Conservation (phyloP, 305 asterid species). For the Petunia hybrid region DNA sequence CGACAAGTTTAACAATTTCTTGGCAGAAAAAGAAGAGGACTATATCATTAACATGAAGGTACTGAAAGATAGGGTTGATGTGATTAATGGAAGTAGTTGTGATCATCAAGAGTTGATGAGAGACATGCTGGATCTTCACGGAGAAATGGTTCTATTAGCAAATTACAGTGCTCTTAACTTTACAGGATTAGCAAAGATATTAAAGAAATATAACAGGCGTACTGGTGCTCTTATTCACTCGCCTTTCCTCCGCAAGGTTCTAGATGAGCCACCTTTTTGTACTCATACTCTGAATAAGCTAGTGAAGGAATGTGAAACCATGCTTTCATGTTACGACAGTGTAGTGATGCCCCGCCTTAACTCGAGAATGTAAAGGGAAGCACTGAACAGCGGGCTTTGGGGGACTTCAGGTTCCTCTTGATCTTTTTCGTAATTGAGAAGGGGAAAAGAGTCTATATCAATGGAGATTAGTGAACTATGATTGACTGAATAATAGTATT, state of each 20-base stretch:
- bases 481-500: conserved; percentile 28
- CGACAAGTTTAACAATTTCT: conserved; percentile 67
- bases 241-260: conserved; percentile 75
- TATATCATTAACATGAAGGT: conserved; percentile 60
- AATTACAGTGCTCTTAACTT: conserved; percentile 90
- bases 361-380: conserved; percentile 16
- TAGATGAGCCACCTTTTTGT: conserved; percentile 70
- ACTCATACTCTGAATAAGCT: conserved; percentile 64
- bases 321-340: conserved; percentile 41
- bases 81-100: conserved; percentile 35
- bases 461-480: too few species aligned
- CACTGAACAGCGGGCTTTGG: neutral
- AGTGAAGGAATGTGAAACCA: conserved; percentile 72
- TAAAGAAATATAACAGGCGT: conserved; percentile 82
- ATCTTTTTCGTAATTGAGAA: too few species aligned
- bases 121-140: conserved; percentile 79
- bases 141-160: conserved; percentile 80
- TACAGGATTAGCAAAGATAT: conserved; percentile 65
- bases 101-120: conserved; percentile 57
- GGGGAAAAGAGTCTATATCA: too few species aligned
- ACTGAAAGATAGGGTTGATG: conserved; percentile 59
- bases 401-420: neutral
- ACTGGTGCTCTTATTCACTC: conserved; percentile 68
- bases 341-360: neutral
- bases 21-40: conserved; percentile 74